Evolutionary conservation across 768 basidiomycete genomes (phyloP).

Genomic region (Coprinopsis cinerea): DNA sequence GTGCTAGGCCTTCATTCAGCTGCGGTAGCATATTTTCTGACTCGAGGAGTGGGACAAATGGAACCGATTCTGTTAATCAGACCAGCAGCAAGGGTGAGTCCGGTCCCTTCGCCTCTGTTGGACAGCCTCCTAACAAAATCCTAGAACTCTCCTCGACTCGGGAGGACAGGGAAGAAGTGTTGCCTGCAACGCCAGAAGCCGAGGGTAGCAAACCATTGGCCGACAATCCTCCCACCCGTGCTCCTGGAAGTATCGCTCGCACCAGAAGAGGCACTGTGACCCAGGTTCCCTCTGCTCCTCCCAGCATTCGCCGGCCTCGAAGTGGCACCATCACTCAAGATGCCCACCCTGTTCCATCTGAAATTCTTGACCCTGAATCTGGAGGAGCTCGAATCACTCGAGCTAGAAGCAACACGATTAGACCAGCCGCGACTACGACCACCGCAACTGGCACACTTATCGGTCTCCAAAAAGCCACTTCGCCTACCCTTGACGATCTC

Average conservation of each 20-base stretch:
- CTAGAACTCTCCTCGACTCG: no score
- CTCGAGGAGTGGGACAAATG: conserved; percentile 1
- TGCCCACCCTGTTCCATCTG: neutral
- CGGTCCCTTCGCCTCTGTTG: no score
- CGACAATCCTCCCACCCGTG: no score
- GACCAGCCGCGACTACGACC: neutral
- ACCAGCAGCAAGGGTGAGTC: neutral
- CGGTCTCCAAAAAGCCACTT: conserved; percentile 1
- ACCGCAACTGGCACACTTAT: neutral
- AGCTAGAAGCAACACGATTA: neutral
- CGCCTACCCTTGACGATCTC: no score
- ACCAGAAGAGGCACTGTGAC: no score
- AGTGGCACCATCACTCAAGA: conserved; percentile 7
- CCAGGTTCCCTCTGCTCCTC: neutral
- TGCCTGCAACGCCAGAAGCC: no score
- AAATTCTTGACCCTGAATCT: neutral
- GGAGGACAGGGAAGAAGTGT: no score
- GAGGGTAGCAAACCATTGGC: no score
- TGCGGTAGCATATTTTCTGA: no score
- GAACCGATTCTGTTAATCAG: neutral
- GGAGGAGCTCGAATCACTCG: neutral
- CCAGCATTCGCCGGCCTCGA: neutral
- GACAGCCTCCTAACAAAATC: no score
- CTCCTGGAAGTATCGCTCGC: no score
- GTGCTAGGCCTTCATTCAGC: no score